Percentiles rank a stretch among this genome's conserved stretches.
These are phyloP conservation scores for Emergomyces africanus DNA, from an alignment of 2,329 filamentous ascomycete species.

Conservation along the genomic window DNA sequence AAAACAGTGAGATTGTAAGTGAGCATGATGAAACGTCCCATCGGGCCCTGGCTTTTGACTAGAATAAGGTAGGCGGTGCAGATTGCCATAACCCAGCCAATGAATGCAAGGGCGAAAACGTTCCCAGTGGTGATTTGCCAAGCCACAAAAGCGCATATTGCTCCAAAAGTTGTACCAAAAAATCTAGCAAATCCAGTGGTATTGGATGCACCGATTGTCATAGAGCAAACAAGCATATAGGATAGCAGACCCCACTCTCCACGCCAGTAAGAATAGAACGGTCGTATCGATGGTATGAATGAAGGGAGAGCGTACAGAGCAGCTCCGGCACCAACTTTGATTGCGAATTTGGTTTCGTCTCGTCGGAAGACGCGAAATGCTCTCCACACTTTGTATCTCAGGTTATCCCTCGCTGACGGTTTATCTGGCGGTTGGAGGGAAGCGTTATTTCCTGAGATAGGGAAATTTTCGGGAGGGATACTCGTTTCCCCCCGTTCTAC, in stretches of 20 bases:
- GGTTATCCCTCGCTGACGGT: constrained; percentile 14
- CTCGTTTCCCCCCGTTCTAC: constrained; percentile 1
- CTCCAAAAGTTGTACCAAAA: constrained; percentile 72
- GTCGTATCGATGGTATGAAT: constrained; percentile 66
- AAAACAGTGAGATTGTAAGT: constrained; percentile 93
- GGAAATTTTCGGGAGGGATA: neutral
- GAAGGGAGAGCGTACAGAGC: constrained; percentile 79
- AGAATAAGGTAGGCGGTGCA: constrained; percentile 86
- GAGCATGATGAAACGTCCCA: constrained; percentile 85
- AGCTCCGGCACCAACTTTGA: constrained; percentile 88
- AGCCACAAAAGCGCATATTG: constrained; percentile 56
- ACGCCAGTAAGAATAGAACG: constrained; percentile 74
- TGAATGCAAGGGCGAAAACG: constrained; percentile 58
- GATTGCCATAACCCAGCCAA: constrained; percentile 69
- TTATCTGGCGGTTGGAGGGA: constrained; percentile 1
- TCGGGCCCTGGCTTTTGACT: constrained; percentile 68
- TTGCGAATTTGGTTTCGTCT: constrained; percentile 63
- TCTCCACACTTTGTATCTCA: constrained; percentile 41
- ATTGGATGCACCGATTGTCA: constrained; percentile 94
- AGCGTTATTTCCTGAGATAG: constrained; percentile 1
- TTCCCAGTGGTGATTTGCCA: constrained; percentile 70
- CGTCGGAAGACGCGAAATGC: constrained; percentile 45
- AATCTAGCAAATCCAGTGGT: constrained; percentile 82
- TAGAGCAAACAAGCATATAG: constrained; percentile 96
- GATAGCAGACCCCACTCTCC: constrained; percentile 95